A percentile compares a stretch with the other conserved stretches of the same genome.
phyloP scores from a whole-genome alignment of 306 rosid species.

The Herpetospermum pedunculosum region DNA sequence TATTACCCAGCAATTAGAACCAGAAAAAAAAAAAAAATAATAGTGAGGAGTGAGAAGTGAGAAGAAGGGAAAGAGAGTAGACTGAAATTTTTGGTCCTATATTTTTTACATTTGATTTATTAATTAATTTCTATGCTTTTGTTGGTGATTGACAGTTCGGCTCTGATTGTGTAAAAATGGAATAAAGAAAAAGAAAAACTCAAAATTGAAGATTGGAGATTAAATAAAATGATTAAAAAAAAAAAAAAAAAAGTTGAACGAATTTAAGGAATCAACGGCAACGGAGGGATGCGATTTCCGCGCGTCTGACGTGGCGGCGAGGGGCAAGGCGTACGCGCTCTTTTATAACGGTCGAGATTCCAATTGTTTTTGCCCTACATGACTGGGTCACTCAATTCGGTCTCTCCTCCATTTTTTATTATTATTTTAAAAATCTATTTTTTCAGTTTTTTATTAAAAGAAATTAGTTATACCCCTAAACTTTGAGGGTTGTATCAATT shows the following conservation, averaged over 20 bases:
- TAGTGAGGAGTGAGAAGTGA: too few relatives aligned
- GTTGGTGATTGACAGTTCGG: background rate
- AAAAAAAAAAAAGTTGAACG: background rate
- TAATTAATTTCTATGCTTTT: too few relatives aligned
- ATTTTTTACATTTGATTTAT: too few relatives aligned
- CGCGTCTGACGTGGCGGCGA: conserved; percentile 1
- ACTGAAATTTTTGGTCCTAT: background rate
- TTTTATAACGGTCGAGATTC: conserved; percentile 7
- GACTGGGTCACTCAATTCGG: background rate
- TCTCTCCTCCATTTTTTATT: too few relatives aligned
- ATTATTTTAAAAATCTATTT: too few relatives aligned
- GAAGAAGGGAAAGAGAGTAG: background rate
- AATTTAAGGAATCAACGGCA: background rate
- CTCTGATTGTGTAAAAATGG: background rate
- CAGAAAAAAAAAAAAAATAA: too few relatives aligned
- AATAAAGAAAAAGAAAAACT: background rate
- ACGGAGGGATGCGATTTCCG: background rate
- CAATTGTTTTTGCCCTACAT: background rate
- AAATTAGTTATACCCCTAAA: too few relatives aligned
- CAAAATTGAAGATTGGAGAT: background rate
- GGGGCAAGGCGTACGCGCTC: background rate
- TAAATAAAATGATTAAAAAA: background rate
- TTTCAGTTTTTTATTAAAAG: too few relatives aligned
- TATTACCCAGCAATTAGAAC: background rate
- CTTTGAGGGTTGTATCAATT: too few relatives aligned